Base-by-base conservation (phyloP, 371 early-diverging fungal genomes). In the Funneliformis caledonium region DNA sequence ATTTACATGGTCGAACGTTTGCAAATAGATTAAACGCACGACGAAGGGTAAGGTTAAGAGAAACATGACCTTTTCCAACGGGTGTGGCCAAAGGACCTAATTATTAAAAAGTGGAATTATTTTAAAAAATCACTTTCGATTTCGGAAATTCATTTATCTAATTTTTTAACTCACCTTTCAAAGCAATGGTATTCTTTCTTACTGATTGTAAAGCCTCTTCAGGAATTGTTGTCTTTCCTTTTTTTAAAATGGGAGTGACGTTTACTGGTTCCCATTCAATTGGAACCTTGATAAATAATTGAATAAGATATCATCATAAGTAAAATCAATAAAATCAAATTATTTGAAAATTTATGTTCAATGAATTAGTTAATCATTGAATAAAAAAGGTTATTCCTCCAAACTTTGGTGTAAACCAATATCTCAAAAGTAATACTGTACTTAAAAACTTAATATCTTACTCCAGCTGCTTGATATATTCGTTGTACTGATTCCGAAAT, bases 31-130 rank as follows among this genome's bases (percentile, higher is more conserved):
- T 96, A 89, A 99, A 98, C 64, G 97, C 96, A 86, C 96, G 93
- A 82, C 98, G 93, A 72, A 99, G 94, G 68, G 97, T 97, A 91
- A 99, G 91, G 92, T 99, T 99, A 84, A 99, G 93, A 80, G 98
- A 98, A 76, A 98, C 97, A 89, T 98, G 98, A 81, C 98, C 99
- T 88, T 97, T 99, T 84, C 98, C 98, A 82, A 99, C 93, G 60
- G 99, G 98, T 43, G 99, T 99, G 9, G 95, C 98, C 84, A 99
- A 91, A 78, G 98, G 98, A 81, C 96, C 89, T 89, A 60, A 48
- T 48, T 68, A 68, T 61, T 33, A n/a, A 43, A 59, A 11, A 56
- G 42, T 69, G 22, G 19, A 26, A 10, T 72, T 22, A 48, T 56
- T 31, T 6, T 42, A 31, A 59, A 64, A 56, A 70, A 47, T 4